Evolutionary conservation across 73 alveolate genomes (phyloP).

Genomic region (Halteria grandinella): DNA sequence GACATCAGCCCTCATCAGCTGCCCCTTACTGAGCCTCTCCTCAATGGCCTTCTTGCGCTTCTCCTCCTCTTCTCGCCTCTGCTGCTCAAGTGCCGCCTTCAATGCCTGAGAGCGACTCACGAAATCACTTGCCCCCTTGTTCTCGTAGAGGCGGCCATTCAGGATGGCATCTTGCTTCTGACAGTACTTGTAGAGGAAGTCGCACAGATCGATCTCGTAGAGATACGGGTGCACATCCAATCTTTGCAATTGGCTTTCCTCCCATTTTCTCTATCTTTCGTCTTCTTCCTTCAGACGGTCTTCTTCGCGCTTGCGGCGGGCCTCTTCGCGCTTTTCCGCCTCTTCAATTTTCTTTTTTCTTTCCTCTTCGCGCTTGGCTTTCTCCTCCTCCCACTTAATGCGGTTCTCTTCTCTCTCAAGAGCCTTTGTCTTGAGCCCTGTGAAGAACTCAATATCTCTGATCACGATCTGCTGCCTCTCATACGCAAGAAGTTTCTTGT

Average conservation of each 20-base stretch:
- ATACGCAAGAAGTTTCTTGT: slow-evolving; percentile 34
- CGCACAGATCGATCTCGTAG: slow-evolving; percentile 42
- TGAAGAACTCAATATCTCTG: slow-evolving; percentile 34
- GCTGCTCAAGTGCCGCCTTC: too few relatives aligned
- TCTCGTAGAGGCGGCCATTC: too few relatives aligned
- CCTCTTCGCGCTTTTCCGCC: slow-evolving; percentile 22
- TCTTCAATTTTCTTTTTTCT: slow-evolving; percentile 34
- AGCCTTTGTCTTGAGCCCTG: background rate
- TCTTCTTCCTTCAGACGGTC: slow-evolving; percentile 34
- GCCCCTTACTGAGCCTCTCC: slow-evolving; percentile 32
- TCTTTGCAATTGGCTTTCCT: slow-evolving; percentile 23
- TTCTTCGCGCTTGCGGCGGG: slow-evolving; percentile 35
- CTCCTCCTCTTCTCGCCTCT: too few relatives aligned
- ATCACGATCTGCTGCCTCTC: slow-evolving; percentile 31
- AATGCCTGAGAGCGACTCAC: too few relatives aligned
- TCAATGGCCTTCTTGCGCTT: slow-evolving; percentile 23
- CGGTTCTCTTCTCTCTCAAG: slow-evolving; percentile 21
- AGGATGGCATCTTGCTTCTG: too few relatives aligned
- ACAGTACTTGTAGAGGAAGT: slow-evolving; percentile 24
- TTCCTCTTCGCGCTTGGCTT: slow-evolving; percentile 8
- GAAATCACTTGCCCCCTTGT: too few relatives aligned
- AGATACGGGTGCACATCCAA: slow-evolving; percentile 44
- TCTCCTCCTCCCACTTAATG: slow-evolving; percentile 51
- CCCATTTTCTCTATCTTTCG: slow-evolving; percentile 42
- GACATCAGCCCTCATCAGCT: slow-evolving; percentile 39